Evolutionary conservation across 768 basidiomycete species (phyloP), one percentile per base, ranked within the genome.

Genomic region (Gymnopilus dilepis): DNA sequence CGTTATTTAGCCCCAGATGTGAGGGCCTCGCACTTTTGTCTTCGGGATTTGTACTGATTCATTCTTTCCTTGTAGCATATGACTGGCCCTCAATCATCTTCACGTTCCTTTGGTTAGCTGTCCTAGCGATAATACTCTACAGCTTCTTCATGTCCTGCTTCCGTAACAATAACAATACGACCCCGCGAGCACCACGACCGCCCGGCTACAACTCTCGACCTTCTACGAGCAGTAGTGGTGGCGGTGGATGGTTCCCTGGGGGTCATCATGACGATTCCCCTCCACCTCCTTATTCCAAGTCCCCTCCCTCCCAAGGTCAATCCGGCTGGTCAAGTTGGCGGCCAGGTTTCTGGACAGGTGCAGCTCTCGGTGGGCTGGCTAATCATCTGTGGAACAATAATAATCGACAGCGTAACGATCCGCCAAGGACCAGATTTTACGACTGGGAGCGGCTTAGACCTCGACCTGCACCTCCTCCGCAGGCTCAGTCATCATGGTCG

Each of bases 321-420:
- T 34, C 51, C 26, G 71, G 69, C 24, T 74, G 74, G 58, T 64
- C 63, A 41, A 77, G 78, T 31, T 87, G 86, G 85, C 73, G 77
- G 41, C 89, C 91, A 11, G 94, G 94, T 3, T 95, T 97, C 72
- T 95, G 89, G 91, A 89, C 91, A 1, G 95, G 95, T 3, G 86
- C 91, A 6, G 84, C 86, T 0, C 68, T 90, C 1, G 95, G 93
- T 6, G 89, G 88, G 24, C 72, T 91, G 2, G 90, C 87, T 2
- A 83, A 86, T 26, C 84, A 84, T 62, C 67, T 87, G 2, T 77
- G 81, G 74, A 88, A 82, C n/a, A n/a, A n/a, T 69, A 31, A 28
- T 6, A 31, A 28, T 15, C 68, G 69, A 57, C 69, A 72, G 71
- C 67, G 65, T 47, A 43, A 64, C 48, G 65, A 67, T 47, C 58